These are phyloP conservation scores for Odontarrhena argentea DNA, from an alignment of 345 rosid species.

Conservation along the genomic window DNA sequence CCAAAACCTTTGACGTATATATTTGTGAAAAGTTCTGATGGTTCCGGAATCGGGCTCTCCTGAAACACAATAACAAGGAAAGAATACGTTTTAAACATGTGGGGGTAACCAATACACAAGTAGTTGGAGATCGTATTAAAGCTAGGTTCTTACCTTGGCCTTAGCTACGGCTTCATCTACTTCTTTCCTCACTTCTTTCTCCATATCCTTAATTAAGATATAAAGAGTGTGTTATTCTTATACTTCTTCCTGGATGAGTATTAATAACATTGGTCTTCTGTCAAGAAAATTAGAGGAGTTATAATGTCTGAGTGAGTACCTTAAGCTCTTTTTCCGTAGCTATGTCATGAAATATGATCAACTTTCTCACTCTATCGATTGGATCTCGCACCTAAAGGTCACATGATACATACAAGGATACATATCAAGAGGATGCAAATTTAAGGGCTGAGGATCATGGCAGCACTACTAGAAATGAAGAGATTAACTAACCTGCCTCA, in stretches of 20 bases:
- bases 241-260: slow-evolving; percentile 4
- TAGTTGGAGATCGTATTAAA: background rate
- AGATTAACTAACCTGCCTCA: slow-evolving; percentile 68
- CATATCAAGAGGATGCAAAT: background rate
- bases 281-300: background rate
- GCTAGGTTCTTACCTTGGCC: slow-evolving; percentile 59
- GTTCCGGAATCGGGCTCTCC: slow-evolving; percentile 88
- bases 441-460: background rate
- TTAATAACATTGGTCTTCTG: background rate
- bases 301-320: slow-evolving; percentile 43
- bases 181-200: slow-evolving; percentile 75
- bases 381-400: slow-evolving; percentile 60
- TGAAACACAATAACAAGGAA: slow-evolving; percentile 34
- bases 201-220: slow-evolving; percentile 61
- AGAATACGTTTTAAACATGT: background rate
- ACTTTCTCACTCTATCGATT: slow-evolving; percentile 52
- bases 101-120: background rate
- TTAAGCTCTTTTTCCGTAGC: slow-evolving; percentile 91
- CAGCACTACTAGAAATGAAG: background rate
- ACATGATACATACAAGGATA: background rate
- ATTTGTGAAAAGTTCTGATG: slow-evolving; percentile 74
- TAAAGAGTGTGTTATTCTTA: background rate
- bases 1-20: slow-evolving; percentile 74
- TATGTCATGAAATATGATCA: slow-evolving; percentile 49
- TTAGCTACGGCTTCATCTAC: slow-evolving; percentile 85